Conservation (phyloP, 2,329 filamentous ascomycete species). For the Scolecobasidium constrictum region DNA sequence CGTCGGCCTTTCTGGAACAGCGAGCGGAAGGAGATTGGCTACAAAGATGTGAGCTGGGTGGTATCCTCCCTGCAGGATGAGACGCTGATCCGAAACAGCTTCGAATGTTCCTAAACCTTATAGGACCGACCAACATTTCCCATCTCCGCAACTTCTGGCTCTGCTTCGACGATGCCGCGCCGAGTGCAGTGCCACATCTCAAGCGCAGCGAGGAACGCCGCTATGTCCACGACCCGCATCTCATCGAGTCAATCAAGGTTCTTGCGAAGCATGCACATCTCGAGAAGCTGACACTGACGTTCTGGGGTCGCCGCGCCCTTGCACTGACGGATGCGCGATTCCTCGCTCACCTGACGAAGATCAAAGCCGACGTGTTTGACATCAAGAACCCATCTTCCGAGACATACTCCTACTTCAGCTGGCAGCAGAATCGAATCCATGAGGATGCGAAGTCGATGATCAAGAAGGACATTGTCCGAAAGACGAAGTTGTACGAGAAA, state of each 20-base stretch:
- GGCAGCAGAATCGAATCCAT: conserved; percentile 6
- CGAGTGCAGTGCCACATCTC: conserved; percentile 27
- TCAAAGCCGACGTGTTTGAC: conserved; percentile 32
- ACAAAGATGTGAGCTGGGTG: conserved; percentile 22
- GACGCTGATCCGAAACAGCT: conserved; percentile 12
- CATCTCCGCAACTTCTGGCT: conserved; percentile 35
- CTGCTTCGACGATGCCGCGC: conserved; percentile 33
- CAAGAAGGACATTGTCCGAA: conserved; percentile 7
- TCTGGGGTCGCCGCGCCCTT: conserved; percentile 29
- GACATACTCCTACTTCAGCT: background rate
- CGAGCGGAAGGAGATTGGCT: conserved; percentile 35
- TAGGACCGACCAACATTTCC: conserved; percentile 35
- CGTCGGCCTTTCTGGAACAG: conserved; percentile 30
- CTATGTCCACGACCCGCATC: conserved; percentile 35
- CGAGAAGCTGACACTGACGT: conserved; percentile 29
- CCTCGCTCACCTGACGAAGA: conserved; percentile 30
- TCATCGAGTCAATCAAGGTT: conserved; percentile 34
- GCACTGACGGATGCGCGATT: conserved; percentile 29
- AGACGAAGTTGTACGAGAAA: conserved; percentile 7
- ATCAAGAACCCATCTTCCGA: conserved; percentile 13
- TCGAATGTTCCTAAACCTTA: conserved; percentile 33
- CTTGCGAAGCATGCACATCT: conserved; percentile 31
- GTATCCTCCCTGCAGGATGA: background rate
- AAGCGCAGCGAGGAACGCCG: conserved; percentile 31
- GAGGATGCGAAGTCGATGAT: conserved; percentile 5